These are phyloP conservation scores for Penicillium steckii DNA, from an alignment of 495 filamentous ascomycete species.

Conservation along the genomic window DNA sequence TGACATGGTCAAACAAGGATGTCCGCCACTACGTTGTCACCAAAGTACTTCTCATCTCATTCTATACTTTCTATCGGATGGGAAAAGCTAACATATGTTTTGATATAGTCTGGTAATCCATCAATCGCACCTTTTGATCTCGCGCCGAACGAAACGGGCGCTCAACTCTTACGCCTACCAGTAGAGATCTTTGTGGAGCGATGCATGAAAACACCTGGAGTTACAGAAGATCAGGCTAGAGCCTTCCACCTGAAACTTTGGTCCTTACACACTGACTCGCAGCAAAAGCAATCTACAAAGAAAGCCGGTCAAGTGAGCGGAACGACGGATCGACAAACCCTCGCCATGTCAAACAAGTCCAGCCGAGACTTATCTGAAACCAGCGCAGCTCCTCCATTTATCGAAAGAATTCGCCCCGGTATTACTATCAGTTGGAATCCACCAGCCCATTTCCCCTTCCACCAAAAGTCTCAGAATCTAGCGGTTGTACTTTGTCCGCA, in stretches of 20 bases:
- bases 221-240: constrained; percentile 10
- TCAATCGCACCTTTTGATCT: constrained; percentile 2
- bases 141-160: constrained; percentile 8
- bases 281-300: background rate
- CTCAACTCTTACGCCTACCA: constrained; percentile 5
- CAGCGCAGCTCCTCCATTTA: background rate
- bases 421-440: background rate
- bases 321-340: background rate
- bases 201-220: constrained; percentile 5
- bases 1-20: constrained; percentile 12
- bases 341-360: background rate
- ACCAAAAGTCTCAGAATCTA: background rate
- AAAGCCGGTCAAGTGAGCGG: background rate
- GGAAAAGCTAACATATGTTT: background rate
- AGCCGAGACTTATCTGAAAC: background rate
- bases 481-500: constrained; percentile 4
- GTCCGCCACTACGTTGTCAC: constrained; percentile 6
- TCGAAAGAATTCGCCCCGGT: constrained; percentile 2
- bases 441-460: no score
- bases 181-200: constrained; percentile 1
- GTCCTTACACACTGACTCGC: constrained; percentile 12
- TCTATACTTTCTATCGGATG: background rate
- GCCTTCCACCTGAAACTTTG: constrained; percentile 3
- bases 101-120: constrained; percentile 7
- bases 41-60: background rate